These are phyloP conservation scores for Fraxinus pennsylvanica DNA, from an alignment of 257 asterid species.

Conservation along the genomic window DNA sequence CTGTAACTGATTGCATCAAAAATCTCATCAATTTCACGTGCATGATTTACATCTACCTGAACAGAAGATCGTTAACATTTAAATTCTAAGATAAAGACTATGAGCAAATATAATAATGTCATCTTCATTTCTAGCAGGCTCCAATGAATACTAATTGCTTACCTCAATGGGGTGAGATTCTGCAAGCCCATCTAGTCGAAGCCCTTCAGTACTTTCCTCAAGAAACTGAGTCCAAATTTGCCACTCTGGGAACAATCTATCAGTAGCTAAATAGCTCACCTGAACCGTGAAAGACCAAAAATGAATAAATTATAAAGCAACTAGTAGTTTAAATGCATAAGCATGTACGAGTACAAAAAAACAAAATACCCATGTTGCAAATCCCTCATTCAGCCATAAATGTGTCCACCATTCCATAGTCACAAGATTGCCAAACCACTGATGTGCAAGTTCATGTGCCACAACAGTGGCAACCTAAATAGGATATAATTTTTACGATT, in stretches of 20 bases:
- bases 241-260: constrained; percentile 94
- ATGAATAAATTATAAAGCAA: constrained; percentile 13
- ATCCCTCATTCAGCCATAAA: constrained; percentile 94
- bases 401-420: constrained; percentile 99
- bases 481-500: constrained; percentile 22
- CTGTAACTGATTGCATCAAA: constrained; percentile 93
- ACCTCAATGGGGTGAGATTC: constrained; percentile 98
- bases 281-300: constrained; percentile 34
- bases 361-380: constrained; percentile 84
- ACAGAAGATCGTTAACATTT: constrained; percentile 23
- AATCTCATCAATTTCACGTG: constrained; percentile 89
- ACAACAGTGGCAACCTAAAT: constrained; percentile 91
- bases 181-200: constrained; percentile 87
- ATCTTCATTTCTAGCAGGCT: not conserved
- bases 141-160: constrained; percentile 5
- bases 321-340: constrained; percentile 10
- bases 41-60: constrained; percentile 91
- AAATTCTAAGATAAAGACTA: constrained; percentile 23
- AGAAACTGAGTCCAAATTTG: constrained; percentile 93
- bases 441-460: constrained; percentile 96
- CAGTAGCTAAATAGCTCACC: constrained; percentile 93
- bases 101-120: not conserved
- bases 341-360: not conserved
- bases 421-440: constrained; percentile 99
- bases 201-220: constrained; percentile 84